These are phyloP conservation scores for Raphidocelis subcapitata DNA, from an alignment of 139 green algal genomes.

Conservation along the genomic window DNA sequence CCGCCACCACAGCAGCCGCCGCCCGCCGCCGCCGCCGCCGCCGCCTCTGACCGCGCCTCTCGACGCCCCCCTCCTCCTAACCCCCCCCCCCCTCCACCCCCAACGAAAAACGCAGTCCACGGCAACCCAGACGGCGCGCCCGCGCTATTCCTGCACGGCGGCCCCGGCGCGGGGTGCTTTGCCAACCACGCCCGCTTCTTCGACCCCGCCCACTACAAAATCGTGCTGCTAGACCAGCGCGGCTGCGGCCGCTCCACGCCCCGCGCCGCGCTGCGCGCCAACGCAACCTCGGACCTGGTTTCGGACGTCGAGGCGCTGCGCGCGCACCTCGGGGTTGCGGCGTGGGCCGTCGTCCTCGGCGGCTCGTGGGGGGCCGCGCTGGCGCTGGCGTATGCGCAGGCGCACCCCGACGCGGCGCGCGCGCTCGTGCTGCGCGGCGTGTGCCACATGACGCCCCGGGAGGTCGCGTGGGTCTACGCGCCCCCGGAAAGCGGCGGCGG, in stretches of 20 bases:
- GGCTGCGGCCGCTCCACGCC: constrained; percentile 61
- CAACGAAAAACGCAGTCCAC: constrained; percentile 29
- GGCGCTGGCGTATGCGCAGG: constrained; percentile 59
- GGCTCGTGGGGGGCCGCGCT: constrained; percentile 73
- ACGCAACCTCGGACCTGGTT: constrained; percentile 59
- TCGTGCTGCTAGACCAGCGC: constrained; percentile 74
- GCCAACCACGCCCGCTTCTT: constrained; percentile 71
- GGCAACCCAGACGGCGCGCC: constrained; percentile 44
- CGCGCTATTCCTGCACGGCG: constrained; percentile 65
- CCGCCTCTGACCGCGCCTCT: too few relatives aligned
- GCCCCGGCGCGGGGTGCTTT: constrained; percentile 64
- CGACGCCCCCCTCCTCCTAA: too few relatives aligned
- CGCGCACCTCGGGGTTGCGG: constrained; percentile 35
- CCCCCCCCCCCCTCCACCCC: not conserved
- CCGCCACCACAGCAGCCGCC: too few relatives aligned
- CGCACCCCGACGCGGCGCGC: constrained; percentile 40
- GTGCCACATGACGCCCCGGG: constrained; percentile 65
- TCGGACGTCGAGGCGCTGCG: constrained; percentile 62
- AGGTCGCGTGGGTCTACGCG: constrained; percentile 79
- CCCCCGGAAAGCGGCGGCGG: too few relatives aligned
- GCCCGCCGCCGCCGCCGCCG: too few relatives aligned
- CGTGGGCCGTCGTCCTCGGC: constrained; percentile 69
- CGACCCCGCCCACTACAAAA: constrained; percentile 51
- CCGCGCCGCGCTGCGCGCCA: constrained; percentile 48
- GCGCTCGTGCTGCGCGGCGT: constrained; percentile 65